Evolutionary conservation across 345 rosid species (phyloP).

Genomic region (Iberis pinnata): DNA sequence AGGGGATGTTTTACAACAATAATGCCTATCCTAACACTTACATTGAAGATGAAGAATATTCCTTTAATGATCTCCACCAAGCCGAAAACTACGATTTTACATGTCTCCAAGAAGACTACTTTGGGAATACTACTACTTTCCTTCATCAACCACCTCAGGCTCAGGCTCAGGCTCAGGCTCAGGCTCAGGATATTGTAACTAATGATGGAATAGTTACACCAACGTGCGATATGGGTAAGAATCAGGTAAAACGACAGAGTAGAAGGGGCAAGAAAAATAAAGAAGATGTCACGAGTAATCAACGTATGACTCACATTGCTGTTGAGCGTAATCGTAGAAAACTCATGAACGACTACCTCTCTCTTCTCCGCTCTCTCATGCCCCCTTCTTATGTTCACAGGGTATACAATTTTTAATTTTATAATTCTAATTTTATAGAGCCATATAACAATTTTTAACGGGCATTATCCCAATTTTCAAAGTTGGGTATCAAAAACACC

Average conservation of each 20-base stretch:
- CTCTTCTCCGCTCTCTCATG: constrained; percentile 73
- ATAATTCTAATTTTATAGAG: too few species aligned
- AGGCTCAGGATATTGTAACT: too few species aligned
- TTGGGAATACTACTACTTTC: constrained; percentile 6
- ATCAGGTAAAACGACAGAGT: constrained; percentile 54
- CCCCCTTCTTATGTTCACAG: constrained; percentile 79
- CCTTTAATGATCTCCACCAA: constrained; percentile 33
- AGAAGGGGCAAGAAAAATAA: constrained; percentile 56
- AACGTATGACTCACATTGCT: constrained; percentile 97
- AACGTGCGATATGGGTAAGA: constrained; percentile 3
- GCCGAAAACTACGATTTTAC: constrained; percentile 18
- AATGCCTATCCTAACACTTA: too few species aligned
- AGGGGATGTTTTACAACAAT: constrained; percentile 54
- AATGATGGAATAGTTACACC: too few species aligned
- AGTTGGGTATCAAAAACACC: too few species aligned
- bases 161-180: too few species aligned
- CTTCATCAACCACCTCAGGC: too few species aligned
- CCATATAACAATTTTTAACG: too few species aligned
- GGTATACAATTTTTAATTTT: too few species aligned
- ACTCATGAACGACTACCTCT: constrained; percentile 87
- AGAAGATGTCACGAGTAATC: constrained; percentile 67
- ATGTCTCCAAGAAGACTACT: constrained; percentile 26
- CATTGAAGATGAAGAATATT: too few species aligned
- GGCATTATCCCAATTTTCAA: too few species aligned
- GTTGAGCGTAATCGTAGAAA: constrained; percentile 93